These are phyloP conservation scores for Phytopythium chamaehyphon DNA, from an alignment of 352 stramenopile genomes.

Conservation along the genomic window DNA sequence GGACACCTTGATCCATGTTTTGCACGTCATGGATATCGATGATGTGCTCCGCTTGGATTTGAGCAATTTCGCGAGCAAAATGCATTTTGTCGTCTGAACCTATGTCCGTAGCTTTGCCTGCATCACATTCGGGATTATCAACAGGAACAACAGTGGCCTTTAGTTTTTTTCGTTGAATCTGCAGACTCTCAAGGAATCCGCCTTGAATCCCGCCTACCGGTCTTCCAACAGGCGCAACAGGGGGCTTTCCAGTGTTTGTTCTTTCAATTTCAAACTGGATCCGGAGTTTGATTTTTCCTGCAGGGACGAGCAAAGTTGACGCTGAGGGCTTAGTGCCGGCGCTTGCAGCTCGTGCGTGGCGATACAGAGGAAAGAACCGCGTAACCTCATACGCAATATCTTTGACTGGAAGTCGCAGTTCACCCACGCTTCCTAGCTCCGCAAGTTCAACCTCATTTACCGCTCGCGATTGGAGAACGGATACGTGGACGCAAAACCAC, in stretches of 20 bases:
- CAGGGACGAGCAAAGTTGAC: constrained; percentile 8
- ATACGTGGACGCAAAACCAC: constrained; percentile 6
- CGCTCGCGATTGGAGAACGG: constrained; percentile 1
- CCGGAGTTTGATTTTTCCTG: constrained; percentile 33
- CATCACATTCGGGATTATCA: not conserved
- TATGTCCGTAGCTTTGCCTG: not conserved
- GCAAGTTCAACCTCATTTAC: not conserved
- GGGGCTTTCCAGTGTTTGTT: constrained; percentile 3
- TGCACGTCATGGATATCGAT: constrained; percentile 8
- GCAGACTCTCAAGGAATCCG: constrained; percentile 29
- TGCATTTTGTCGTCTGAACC: constrained; percentile 5
- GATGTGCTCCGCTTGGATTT: constrained; percentile 9
- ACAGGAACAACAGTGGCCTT: constrained; percentile 25
- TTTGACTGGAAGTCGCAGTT: constrained; percentile 17
- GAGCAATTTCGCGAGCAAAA: constrained; percentile 12
- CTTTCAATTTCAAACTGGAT: constrained; percentile 17
- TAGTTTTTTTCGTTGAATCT: constrained; percentile 38
- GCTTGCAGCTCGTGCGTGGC: constrained; percentile 2
- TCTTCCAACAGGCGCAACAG: not conserved
- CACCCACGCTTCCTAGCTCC: constrained; percentile 22
- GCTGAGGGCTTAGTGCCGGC: constrained; percentile 2
- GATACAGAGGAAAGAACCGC: constrained; percentile 27
- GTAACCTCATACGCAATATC: constrained; percentile 19
- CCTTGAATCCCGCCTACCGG: constrained; percentile 9
- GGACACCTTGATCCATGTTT: constrained; percentile 9